Percentiles rank a stretch among this genome's conserved stretches.
Conservation (phyloP, 78 protist species). For the Chrysochromulina parva region DNA sequence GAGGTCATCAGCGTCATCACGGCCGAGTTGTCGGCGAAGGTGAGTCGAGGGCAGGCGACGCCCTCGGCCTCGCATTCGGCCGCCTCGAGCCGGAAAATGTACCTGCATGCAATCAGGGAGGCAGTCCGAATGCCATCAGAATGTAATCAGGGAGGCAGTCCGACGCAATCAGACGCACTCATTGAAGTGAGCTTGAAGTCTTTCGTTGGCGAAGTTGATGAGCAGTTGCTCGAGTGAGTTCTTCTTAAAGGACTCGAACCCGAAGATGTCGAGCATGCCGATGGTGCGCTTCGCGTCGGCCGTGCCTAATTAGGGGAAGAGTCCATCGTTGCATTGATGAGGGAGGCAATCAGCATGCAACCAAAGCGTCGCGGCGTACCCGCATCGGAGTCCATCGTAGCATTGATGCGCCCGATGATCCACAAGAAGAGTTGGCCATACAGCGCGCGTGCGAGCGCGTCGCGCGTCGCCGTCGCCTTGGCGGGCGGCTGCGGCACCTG, state of each 20-base stretch:
- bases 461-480: slow-evolving; percentile 56
- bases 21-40: not conserved
- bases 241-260: not conserved
- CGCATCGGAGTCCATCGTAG: too few relatives aligned
- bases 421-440: slow-evolving; percentile 77
- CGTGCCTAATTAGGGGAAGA: too few relatives aligned
- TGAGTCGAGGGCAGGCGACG: not conserved
- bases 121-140: too few relatives aligned
- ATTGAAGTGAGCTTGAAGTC: slow-evolving; percentile 63
- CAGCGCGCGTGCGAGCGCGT: slow-evolving; percentile 78
- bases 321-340: too few relatives aligned
- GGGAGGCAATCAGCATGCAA: too few relatives aligned
- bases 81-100: slow-evolving; percentile 13
- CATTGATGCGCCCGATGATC: slow-evolving; percentile 53
- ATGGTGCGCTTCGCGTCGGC: not conserved
- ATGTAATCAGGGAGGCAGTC: too few relatives aligned
- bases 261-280: slow-evolving; percentile 20
- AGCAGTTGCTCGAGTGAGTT: slow-evolving; percentile 63
- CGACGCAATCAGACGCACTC: too few relatives aligned
- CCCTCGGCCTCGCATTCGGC: slow-evolving; percentile 8
- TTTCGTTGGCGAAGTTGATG: slow-evolving; percentile 94
- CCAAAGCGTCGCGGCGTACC: too few relatives aligned
- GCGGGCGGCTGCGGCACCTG: slow-evolving; percentile 20
- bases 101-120: too few relatives aligned
- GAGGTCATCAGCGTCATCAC: not conserved